Evolutionary conservation across 768 basidiomycete genomes (phyloP), one percentile per base, ranked within the genome.

Genomic region (Rhodotorula babjevae): DNA sequence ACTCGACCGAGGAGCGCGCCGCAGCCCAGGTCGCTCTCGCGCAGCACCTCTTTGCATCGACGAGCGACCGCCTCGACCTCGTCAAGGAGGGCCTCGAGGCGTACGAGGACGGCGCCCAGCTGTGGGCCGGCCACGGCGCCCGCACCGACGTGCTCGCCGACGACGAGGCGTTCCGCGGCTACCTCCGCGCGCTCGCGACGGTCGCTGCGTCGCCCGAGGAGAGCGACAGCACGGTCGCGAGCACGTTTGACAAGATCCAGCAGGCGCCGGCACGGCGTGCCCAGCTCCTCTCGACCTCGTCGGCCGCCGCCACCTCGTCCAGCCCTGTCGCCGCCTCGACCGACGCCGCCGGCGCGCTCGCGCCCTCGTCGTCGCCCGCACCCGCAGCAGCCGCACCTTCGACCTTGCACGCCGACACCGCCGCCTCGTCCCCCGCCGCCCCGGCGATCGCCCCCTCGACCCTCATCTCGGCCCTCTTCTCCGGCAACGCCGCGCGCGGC

Each of bases 141-240:
- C 16, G 14, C 27, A 2, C 42, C 16, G 47, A 65, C 44, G 31
- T 92, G 36, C 81, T 93, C 36, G 84, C 83, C 62, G 90, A 89
- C 9, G 86, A 88, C 74, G 83, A 84, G 40, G 89, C 89, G 7
- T 93, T 93, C 80, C 85, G 88, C 73, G 79, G 87, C n/a, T 93
- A 94, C 81, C 82, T 92, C 44, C 84, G 84, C 27, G 87, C 87
- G 58, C 84, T 93, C 27, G 81, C 88, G 40, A 86, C 40, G 3
- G 44, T 49, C 11, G 62, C 65, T 9, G 42, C 44, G 5, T 86
- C 69, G 84, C 85, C 29, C 86, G 85, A 14, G 84, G 87, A 68
- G 83, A 86, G 72, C 84, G 91, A 61, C 66, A 90, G 91, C 65
- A 84, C 84, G 42, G 82, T 91, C 55, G 83, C 91, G 67, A 82